Percentiles rank a stretch among this genome's conserved stretches.
Evolutionary conservation across 2,329 filamentous ascomycete genomes (phyloP).

Genomic region (Trichoderma asperellum): DNA sequence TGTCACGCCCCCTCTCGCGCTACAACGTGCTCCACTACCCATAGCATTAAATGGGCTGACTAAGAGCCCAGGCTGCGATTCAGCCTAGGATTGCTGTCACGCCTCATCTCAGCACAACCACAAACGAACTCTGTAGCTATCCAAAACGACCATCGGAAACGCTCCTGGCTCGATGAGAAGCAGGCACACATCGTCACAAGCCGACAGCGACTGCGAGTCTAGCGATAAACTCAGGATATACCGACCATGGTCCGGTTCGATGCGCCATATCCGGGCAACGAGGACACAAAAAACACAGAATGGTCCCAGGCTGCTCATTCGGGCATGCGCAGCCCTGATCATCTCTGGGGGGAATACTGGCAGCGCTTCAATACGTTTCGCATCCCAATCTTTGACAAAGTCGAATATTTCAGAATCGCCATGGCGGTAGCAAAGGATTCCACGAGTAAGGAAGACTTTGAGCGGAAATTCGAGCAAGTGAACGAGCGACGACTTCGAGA

Average conservation of each 20-base stretch:
- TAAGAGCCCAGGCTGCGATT: not conserved
- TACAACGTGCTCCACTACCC: not conserved
- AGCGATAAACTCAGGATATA: not conserved
- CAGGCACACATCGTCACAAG: too few relatives aligned
- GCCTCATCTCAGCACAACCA: not conserved
- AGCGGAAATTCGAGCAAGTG: not conserved
- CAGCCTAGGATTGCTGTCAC: not conserved
- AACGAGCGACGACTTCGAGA: not conserved
- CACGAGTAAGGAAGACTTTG: not conserved
- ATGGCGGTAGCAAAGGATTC: not conserved
- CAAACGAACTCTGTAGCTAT: not conserved
- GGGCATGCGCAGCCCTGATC: not conserved
- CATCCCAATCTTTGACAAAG: not conserved
- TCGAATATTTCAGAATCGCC: not conserved
- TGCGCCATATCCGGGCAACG: not conserved
- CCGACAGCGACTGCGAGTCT: not conserved
- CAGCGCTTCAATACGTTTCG: conserved; percentile 1
- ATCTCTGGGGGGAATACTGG: conserved; percentile 2
- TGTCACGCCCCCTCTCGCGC: too few relatives aligned
- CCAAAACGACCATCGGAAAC: not conserved
- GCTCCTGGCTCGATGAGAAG: not conserved
- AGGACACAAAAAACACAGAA: not conserved
- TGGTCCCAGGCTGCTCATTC: not conserved
- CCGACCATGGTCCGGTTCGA: not conserved
- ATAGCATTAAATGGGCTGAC: not conserved